These are phyloP conservation scores for Ophiostoma quercus DNA, from an alignment of 2,329 filamentous ascomycete genomes.

Conservation along the genomic window DNA sequence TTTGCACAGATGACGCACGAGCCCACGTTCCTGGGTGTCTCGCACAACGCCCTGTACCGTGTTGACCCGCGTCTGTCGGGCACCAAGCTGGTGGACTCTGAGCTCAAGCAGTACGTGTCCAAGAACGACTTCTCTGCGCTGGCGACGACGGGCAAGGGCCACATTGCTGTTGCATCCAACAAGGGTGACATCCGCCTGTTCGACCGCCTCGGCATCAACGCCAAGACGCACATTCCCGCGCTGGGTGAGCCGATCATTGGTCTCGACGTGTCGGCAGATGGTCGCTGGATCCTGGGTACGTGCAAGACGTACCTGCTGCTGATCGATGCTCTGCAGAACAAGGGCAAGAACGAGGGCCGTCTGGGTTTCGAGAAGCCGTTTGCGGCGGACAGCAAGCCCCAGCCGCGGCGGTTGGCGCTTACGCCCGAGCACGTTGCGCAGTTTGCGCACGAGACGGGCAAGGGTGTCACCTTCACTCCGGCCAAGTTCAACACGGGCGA, in stretches of 20 bases:
- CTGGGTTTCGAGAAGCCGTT: constrained; percentile 96
- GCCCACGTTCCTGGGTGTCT: constrained; percentile 91
- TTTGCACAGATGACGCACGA: constrained; percentile 95
- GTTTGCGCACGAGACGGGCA: constrained; percentile 92
- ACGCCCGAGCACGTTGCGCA: constrained; percentile 92
- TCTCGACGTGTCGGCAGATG: constrained; percentile 90
- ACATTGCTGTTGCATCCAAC: constrained; percentile 93
- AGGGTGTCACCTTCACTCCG: constrained; percentile 64
- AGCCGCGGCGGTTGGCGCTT: constrained; percentile 81
- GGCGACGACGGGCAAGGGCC: constrained; percentile 92
- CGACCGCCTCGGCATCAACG: constrained; percentile 91
- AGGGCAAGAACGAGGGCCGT: constrained; percentile 94
- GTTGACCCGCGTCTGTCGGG: constrained; percentile 86
- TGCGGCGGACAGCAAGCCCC: constrained; percentile 85
- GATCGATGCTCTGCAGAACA: constrained; percentile 83
- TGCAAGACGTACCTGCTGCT: constrained; percentile 92
- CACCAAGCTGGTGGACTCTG: constrained; percentile 84
- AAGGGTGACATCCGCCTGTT: constrained; percentile 97
- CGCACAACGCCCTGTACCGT: constrained; percentile 85
- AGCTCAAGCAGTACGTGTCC: constrained; percentile 91
- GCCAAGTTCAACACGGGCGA: constrained; percentile 54
- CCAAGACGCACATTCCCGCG: constrained; percentile 93
- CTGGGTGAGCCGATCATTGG: constrained; percentile 93
- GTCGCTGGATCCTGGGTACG: constrained; percentile 90
- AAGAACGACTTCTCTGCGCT: constrained; percentile 97